A percentile compares a stretch with the other conserved stretches of the same genome.
These are phyloP conservation scores for Boletus tylopilopsis DNA, from an alignment of 768 basidiomycete genomes.

Conservation along the genomic window DNA sequence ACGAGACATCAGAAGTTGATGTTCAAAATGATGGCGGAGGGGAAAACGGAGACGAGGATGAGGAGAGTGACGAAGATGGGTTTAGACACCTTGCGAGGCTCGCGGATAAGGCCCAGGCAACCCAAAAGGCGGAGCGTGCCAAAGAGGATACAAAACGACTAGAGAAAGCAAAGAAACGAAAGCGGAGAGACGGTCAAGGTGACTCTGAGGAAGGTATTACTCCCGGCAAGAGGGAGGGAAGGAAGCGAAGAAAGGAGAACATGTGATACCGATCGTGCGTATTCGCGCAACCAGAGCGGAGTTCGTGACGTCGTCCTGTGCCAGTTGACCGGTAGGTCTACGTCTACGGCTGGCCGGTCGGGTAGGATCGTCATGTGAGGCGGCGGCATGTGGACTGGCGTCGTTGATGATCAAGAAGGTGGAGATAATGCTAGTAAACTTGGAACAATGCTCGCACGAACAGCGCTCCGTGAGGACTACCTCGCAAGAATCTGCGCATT, in stretches of 20 bases:
- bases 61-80: slow-evolving; percentile 30
- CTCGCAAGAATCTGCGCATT: too few relatives aligned
- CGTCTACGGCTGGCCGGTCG: neutral
- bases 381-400: neutral
- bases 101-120: slow-evolving; percentile 28
- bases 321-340: neutral
- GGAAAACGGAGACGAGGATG: slow-evolving; percentile 9
- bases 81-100: slow-evolving; percentile 30
- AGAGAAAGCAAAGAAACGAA: slow-evolving; percentile 30
- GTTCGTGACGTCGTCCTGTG: neutral
- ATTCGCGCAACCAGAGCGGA: neutral
- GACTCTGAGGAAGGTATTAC: slow-evolving; percentile 3
- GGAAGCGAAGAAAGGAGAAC: slow-evolving; percentile 14
- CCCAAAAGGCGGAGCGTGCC: slow-evolving; percentile 21
- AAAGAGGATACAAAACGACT: slow-evolving; percentile 27
- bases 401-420: too few relatives aligned
- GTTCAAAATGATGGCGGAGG: slow-evolving; percentile 3
- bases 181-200: slow-evolving; percentile 21
- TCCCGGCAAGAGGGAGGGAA: slow-evolving; percentile 7
- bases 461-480: neutral
- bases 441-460: slow-evolving; percentile 5
- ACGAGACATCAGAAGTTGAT: slow-evolving; percentile 19
- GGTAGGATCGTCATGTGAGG: slow-evolving; percentile 1
- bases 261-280: slow-evolving; percentile 5
- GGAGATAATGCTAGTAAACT: neutral